Base-by-base conservation (phyloP, 1,284 basidiomycete genomes). In the Heliocybe sulcata region DNA sequence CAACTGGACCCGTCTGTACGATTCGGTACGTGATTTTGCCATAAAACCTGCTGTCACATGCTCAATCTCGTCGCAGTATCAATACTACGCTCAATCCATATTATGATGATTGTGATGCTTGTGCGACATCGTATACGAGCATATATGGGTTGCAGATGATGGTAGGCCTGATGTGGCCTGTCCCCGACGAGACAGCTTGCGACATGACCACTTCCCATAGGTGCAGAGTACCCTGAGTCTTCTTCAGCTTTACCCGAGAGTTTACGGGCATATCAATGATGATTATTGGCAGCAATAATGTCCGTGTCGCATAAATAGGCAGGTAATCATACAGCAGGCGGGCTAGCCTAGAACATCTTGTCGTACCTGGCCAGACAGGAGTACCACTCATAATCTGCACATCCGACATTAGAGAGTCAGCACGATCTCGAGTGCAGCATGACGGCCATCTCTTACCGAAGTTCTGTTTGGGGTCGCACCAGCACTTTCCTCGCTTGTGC, bases 1-100 rank as follows among this genome's bases (percentile, higher is more conserved):
- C 35, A 87, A 90, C 61, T 97, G 93, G 86, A 96, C 93, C 38
- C 79, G 92, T 58, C 69, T 97, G 51, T 97, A 97, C 66, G 93
- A 97, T 69, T 94, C 92, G 58, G 90, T 92, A 65, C 63, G 86
- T 67, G 3, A 10, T 58, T 12, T 23, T 48, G 23, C 9, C 23
- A 10, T 27, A 53, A 54, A 29, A n/a, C 33, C 16, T 38, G 20
- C 3, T 45, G 35, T 35, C 54, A 59, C 45, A 55, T 56, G 42
- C 19, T 45, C 35, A 20, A 53, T 26, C 16, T 19, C n/a, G 27
- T 45, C 23, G 51, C 61, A 85, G 81, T 85, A 80, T 71, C 90
- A 92, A 76, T 92, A 92, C 64, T 91, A 91, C 66, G 90, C 87
- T 35, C 90, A 92, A 69, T 90, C 88, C 53, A 89, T 90, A 59